phyloP scores from a whole-genome alignment of 495 filamentous ascomycete genomes.

The Tuber indicum region DNA sequence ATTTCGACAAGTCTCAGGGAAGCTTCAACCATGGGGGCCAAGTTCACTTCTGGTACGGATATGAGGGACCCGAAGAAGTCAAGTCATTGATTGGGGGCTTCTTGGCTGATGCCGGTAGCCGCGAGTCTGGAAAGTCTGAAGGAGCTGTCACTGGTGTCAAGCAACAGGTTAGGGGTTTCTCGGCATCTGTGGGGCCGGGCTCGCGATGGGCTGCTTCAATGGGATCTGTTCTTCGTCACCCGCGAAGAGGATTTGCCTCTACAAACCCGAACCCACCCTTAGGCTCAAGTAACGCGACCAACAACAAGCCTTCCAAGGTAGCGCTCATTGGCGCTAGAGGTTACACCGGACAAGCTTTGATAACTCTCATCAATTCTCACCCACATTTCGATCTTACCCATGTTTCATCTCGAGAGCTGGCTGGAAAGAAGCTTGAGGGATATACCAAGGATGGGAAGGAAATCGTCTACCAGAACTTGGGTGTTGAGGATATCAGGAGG shows the following conservation, averaged over 20 bases:
- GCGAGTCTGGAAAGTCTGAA: conserved; percentile 50
- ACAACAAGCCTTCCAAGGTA: conserved; percentile 70
- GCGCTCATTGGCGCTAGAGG: conserved; percentile 93
- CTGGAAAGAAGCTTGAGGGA: conserved; percentile 80
- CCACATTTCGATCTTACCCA: conserved; percentile 91
- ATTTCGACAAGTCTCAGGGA: conserved; percentile 95
- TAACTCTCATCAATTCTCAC: conserved; percentile 80
- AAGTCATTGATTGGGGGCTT: conserved; percentile 85
- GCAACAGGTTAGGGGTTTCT: conserved; percentile 62
- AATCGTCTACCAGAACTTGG: conserved; percentile 87
- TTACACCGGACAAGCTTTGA: conserved; percentile 90
- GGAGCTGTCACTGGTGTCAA: conserved; percentile 45
- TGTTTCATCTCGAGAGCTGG: conserved; percentile 90
- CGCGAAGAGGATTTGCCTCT: conserved; percentile 52
- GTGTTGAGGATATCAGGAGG: conserved; percentile 77
- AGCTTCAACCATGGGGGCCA: conserved; percentile 75
- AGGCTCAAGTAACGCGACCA: conserved; percentile 85
- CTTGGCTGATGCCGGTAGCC: conserved; percentile 59
- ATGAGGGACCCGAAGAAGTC: conserved; percentile 77
- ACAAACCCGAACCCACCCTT: conserved; percentile 97
- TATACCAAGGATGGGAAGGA: conserved; percentile 71
- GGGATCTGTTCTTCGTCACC: conserved; percentile 15
- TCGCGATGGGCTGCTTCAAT: conserved; percentile 15
- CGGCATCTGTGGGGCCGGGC: conserved; percentile 49
- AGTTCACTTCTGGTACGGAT: conserved; percentile 95